Conservation (phyloP, 495 filamentous ascomycete species). For the Daldinia decipiens region DNA sequence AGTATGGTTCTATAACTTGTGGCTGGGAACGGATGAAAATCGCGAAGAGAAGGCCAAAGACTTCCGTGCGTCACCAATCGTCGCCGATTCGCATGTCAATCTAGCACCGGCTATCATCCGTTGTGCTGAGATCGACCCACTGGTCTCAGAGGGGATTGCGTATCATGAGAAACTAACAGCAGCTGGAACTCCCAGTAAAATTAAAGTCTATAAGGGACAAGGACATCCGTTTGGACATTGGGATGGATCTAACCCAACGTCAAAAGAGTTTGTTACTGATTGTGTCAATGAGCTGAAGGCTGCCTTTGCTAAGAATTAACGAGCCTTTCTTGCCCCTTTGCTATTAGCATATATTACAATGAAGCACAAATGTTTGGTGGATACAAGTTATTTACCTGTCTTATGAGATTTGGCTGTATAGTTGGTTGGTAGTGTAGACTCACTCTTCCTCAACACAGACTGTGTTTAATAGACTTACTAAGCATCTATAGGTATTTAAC, state of each 20-base stretch:
- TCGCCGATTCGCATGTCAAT: conserved; percentile 48
- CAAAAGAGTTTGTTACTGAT: conserved; percentile 50
- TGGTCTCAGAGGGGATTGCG: conserved; percentile 48
- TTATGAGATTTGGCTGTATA: neutral
- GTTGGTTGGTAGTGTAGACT: neutral
- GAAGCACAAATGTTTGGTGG: neutral
- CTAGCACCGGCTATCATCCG: conserved; percentile 50
- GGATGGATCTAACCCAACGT: conserved; percentile 47
- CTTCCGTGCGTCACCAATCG: conserved; percentile 51
- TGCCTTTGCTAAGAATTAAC: conserved; percentile 38
- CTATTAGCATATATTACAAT: neutral
- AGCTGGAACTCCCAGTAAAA: conserved; percentile 48
- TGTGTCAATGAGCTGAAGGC: conserved; percentile 47
- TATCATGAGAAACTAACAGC: conserved; percentile 51
- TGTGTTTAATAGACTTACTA: neutral
- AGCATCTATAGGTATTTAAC: too few relatives aligned
- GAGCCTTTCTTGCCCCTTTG: neutral
- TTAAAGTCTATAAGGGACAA: conserved; percentile 52
- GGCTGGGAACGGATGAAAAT: conserved; percentile 49
- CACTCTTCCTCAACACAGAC: neutral
- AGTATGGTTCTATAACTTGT: conserved; percentile 54
- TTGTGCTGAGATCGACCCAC: conserved; percentile 50
- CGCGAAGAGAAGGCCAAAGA: conserved; percentile 43
- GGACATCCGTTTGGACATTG: conserved; percentile 54
- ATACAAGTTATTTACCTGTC: neutral